phyloP scores from a whole-genome alignment of 768 basidiomycete genomes.

The Russula compacta region DNA sequence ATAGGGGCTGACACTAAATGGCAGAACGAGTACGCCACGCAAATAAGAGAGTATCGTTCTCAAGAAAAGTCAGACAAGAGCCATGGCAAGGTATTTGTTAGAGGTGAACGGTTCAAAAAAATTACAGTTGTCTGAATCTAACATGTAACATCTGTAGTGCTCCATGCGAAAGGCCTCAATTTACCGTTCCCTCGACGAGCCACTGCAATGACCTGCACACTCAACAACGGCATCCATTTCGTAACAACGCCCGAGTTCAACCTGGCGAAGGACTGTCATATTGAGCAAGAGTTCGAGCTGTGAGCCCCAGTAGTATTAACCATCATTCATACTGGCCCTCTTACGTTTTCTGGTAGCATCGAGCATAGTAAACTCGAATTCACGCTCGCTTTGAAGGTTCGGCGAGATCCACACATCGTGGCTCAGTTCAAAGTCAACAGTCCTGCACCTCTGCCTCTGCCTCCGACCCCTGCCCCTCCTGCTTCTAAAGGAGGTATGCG shows the following conservation, averaged over 20 bases:
- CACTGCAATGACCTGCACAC: conserved; percentile 71
- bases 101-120: conserved; percentile 43
- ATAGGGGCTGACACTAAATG: conserved; percentile 1
- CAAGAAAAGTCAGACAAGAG: conserved; percentile 73
- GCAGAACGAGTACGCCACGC: conserved; percentile 90
- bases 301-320: conserved; percentile 31
- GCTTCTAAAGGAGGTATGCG: conserved; percentile 58
- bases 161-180: conserved; percentile 62
- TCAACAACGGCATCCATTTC: conserved; percentile 96
- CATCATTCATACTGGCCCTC: neutral
- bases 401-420: conserved; percentile 76
- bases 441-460: conserved; percentile 39
- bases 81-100: conserved; percentile 90
- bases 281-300: conserved; percentile 90
- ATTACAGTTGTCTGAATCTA: neutral
- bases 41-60: conserved; percentile 72
- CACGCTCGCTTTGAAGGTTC: conserved; percentile 80
- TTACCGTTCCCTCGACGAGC: conserved; percentile 72
- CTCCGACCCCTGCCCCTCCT: conserved; percentile 37
- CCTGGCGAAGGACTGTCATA: conserved; percentile 48
- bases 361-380: conserved; percentile 95
- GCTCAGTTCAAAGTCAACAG: conserved; percentile 62
- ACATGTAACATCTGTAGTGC: conserved; percentile 38
- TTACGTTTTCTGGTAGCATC: conserved; percentile 40
- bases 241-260: conserved; percentile 79